Evolutionary conservation across 2,329 filamentous ascomycete species (phyloP).

Genomic region (Alternaria brassicicola): DNA sequence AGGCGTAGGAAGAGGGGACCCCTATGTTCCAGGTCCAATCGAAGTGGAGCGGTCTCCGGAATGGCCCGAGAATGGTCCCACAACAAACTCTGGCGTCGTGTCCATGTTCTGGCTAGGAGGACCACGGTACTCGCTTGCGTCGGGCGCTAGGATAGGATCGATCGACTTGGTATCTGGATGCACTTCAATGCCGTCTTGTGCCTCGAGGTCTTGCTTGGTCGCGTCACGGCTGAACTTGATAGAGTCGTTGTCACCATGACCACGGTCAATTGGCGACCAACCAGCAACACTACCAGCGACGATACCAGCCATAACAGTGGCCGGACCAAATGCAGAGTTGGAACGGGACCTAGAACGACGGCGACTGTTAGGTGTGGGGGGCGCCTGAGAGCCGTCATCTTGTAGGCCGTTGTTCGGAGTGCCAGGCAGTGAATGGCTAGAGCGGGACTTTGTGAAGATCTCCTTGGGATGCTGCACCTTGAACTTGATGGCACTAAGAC

Average conservation of each 20-base stretch:
- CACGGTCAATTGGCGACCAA: constrained; percentile 73
- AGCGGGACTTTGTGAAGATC: constrained; percentile 66
- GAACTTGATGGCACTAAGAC: constrained; percentile 81
- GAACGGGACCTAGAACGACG: constrained; percentile 69
- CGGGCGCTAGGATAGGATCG: constrained; percentile 55
- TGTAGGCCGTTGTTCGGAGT: constrained; percentile 65
- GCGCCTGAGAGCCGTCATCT: constrained; percentile 51
- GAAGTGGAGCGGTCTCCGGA: constrained; percentile 15
- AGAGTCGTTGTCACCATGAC: constrained; percentile 49
- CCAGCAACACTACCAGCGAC: constrained; percentile 77
- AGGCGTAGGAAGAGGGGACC: neutral
- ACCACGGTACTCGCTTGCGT: constrained; percentile 48
- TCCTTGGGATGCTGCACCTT: constrained; percentile 77
- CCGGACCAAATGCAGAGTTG: constrained; percentile 74
- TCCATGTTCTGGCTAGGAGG: constrained; percentile 54
- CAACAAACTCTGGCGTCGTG: constrained; percentile 53
- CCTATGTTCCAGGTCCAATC: constrained; percentile 8
- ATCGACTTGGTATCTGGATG: constrained; percentile 57
- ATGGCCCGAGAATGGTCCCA: constrained; percentile 52
- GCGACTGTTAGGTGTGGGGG: constrained; percentile 62
- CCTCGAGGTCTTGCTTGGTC: constrained; percentile 50
- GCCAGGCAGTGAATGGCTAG: constrained; percentile 67
- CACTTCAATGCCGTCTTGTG: constrained; percentile 53
- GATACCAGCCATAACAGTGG: constrained; percentile 82
- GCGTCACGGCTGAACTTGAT: constrained; percentile 46